These are phyloP conservation scores for Jimgerdemannia flammicorona DNA, from an alignment of 192 early-diverging fungal genomes.

Conservation along the genomic window DNA sequence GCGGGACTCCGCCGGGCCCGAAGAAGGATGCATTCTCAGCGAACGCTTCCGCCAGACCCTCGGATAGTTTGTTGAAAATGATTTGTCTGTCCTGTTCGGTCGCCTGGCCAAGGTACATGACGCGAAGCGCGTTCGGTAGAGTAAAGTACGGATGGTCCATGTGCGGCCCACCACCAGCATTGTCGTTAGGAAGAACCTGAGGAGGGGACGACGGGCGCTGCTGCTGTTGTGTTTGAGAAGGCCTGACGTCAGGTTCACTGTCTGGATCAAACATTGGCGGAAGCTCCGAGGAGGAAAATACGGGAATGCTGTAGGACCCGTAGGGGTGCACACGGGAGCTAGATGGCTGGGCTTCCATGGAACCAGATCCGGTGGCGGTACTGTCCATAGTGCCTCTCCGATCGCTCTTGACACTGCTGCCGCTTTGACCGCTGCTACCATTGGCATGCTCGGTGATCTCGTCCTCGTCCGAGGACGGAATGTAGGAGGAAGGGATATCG, in stretches of 20 bases:
- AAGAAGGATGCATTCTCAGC: not conserved
- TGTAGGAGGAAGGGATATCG: not conserved
- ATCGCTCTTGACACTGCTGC: not conserved
- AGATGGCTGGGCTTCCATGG: not conserved
- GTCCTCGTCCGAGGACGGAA: not conserved
- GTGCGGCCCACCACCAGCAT: not conserved
- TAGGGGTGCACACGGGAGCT: not conserved
- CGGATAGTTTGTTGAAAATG: slow-evolving; percentile 21
- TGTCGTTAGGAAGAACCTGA: not conserved
- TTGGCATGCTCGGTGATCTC: not conserved
- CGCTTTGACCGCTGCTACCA: not conserved
- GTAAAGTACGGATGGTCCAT: slow-evolving; percentile 9
- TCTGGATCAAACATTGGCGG: not conserved
- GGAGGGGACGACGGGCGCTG: not conserved
- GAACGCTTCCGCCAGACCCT: slow-evolving; percentile 14
- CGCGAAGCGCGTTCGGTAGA: slow-evolving; percentile 16
- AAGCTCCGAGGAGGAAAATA: not conserved
- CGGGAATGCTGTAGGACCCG: too few relatives aligned
- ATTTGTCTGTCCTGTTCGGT: slow-evolving; percentile 14
- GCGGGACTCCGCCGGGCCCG: too few relatives aligned
- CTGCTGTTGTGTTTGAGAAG: not conserved
- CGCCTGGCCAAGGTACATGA: slow-evolving; percentile 22
- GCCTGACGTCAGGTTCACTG: not conserved
- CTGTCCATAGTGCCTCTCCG: not conserved
- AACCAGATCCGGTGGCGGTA: not conserved